Percentiles rank a stretch among this genome's conserved stretches.
Conservation (phyloP, 2,329 filamentous ascomycete genomes). For the Scedosporium apiospermum region DNA sequence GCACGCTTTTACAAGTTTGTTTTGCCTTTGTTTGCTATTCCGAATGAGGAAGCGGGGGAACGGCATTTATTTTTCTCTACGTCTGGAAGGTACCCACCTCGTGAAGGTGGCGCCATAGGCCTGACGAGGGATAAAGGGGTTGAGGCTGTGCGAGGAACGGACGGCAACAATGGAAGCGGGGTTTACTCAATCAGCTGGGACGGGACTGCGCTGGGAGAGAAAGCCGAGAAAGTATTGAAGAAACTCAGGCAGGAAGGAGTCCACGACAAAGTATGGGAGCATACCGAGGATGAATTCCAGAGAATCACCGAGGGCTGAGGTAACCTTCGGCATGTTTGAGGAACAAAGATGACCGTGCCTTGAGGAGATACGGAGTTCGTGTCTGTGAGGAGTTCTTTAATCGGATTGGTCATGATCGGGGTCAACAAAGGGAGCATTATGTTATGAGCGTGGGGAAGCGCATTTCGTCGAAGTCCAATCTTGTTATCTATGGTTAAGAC, state of each 20-base stretch:
- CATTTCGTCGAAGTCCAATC: no score
- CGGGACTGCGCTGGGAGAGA: neutral
- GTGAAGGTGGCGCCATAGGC: neutral
- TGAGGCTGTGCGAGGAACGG: neutral
- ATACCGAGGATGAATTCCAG: neutral
- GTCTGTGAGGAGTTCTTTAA: no score
- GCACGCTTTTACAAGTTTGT: neutral
- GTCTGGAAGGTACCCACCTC: slow-evolving; percentile 6
- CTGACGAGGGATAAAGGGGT: neutral
- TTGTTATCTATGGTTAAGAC: no score
- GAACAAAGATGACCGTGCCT: no score
- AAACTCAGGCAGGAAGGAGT: neutral
- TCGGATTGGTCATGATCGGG: no score
- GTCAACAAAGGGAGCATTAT: no score
- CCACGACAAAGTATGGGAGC: neutral
- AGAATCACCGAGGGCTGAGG: no score
- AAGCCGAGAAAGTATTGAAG: neutral
- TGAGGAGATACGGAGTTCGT: no score
- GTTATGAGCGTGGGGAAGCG: no score
- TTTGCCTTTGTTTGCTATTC: neutral
- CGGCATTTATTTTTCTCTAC: slow-evolving; percentile 9
- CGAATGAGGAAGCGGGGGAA: slow-evolving; percentile 6
- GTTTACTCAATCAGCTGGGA: neutral
- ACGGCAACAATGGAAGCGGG: neutral
- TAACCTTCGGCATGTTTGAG: no score